A percentile compares a stretch with the other conserved stretches of the same genome.
Evolutionary conservation across 805 yeast genomes (phyloP).

Genomic region (Metschnikowia kofuensis): DNA sequence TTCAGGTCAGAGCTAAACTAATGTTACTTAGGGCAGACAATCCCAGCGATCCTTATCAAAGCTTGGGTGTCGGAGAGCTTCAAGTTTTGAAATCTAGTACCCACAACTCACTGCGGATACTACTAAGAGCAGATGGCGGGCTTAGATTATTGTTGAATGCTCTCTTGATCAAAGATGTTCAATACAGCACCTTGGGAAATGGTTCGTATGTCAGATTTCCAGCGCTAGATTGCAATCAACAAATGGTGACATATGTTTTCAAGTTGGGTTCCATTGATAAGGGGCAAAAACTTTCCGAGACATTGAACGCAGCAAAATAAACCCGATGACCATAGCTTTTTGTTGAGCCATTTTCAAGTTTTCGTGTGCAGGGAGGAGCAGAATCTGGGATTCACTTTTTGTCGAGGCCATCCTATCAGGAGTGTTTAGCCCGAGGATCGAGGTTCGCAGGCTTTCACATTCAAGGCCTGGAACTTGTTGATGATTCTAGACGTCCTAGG

Average conservation of each 20-base stretch:
- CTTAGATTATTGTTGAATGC: slow-evolving; percentile 74
- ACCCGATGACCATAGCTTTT: neutral
- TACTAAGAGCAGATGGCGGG: slow-evolving; percentile 87
- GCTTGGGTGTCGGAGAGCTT: slow-evolving; percentile 79
- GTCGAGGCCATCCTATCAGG: no score
- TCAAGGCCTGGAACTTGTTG: no score
- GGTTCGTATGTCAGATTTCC: slow-evolving; percentile 69
- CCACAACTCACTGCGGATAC: slow-evolving; percentile 62
- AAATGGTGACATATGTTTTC: slow-evolving; percentile 63
- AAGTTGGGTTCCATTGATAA: slow-evolving; percentile 76
- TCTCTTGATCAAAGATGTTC: slow-evolving; percentile 52
- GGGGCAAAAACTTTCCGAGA: slow-evolving; percentile 49
- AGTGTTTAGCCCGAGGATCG: no score
- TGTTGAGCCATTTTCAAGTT: neutral
- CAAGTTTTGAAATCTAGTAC: slow-evolving; percentile 63
- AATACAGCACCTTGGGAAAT: slow-evolving; percentile 60
- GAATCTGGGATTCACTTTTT: no score
- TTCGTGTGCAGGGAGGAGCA: no score
- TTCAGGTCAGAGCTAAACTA: slow-evolving; percentile 68
- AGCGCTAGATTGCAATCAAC: slow-evolving; percentile 45
- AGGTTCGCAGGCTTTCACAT: no score
- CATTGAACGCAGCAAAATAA: slow-evolving; percentile 27
- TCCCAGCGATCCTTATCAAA: slow-evolving; percentile 49
- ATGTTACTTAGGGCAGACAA: slow-evolving; percentile 55
- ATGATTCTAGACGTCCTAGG: no score